Base-by-base conservation (phyloP, 1,284 basidiomycete genomes). In the Trichosporon sp. region DNA sequence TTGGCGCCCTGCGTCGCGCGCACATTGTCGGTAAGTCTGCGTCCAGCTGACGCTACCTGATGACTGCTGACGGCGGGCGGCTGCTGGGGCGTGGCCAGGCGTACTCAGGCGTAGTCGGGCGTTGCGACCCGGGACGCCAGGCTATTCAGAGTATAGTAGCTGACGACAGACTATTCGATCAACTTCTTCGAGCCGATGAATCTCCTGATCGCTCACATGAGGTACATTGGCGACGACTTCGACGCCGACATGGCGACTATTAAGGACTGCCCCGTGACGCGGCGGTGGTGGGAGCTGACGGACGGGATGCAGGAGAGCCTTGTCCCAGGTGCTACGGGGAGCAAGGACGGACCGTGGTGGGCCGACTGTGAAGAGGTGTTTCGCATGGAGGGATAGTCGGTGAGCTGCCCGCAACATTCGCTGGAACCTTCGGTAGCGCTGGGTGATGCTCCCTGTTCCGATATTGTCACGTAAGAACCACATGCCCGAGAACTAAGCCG, bases 221-320 rank as follows among this genome's bases (percentile, higher is more conserved):
- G 82, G 46, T 85, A 84, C 73, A 78, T 83, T 46, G 84, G 84
- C 2, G 76, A 82, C 7, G 87, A 92, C 77, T 92, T 88, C 68
- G 88, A 88, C 56, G 83, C 76, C 16, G 91, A 92, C 76, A 92
- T 92, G 91, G 85, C 83, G 63, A 85, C 82, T 37, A 87, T 92
- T 46, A 88, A 86, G 5, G 86, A 88, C 32, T 90, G 91, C 78
- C 86, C 87, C 46, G 88, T 89, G 78, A 92, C 91, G 19, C 87
- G 87, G 78, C 80, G 86, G 70, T 93, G 92, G 92, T 93, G 92
- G 92, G 84, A 86, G 77, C 71, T 85, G 75, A 84, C 91, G 0
- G 92, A 92, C 79, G 85, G 81, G 3, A 91, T 92, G 91, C 92
- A 93, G 81, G 89, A 91, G 83, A 90, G 88, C 77, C 88, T 92